Evolutionary conservation across 192 early-diverging fungal species (phyloP), one percentile per base, ranked within the genome.

Genomic region (Pilobolus umbonatus): DNA sequence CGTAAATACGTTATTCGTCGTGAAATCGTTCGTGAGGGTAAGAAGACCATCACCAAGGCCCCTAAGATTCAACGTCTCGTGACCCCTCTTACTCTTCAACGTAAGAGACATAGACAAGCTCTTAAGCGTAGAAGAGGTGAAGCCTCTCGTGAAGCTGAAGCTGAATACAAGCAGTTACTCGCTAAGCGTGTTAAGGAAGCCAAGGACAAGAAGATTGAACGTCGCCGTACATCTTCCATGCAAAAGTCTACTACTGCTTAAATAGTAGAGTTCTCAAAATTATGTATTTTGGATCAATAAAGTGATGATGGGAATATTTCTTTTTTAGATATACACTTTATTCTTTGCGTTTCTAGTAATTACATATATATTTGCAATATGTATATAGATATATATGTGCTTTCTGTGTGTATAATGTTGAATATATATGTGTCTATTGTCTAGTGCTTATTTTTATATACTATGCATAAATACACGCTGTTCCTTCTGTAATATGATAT

Each of bases 1-100:
- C 92, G 94, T 85, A 92, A 98, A 86, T 98, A 92, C 83, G 96
- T 98, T 49, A 96, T 98, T 69, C 93, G 94, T 71, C 93, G 96
- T 72, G 94, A 97, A 76, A 80, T 98, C 62, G 77, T 84, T 66
- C 85, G 84, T 82, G 77, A 82, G 43, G 91, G 85, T 64, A 93
- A 91, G 83, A 94, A 95, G 87, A 78, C 88, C 60, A 87, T 83
- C 86, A 90, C 94, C 82, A 98, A 98, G 90, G 94, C 78, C 56
- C 79, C 78, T 67, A 94, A 94, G 82, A 97, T 98, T 85, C 96
- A 98, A 81, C 91, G 96, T 67, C 83, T 98, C 64, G 92, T 98
- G 61, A 98, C 96, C 66, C 96, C 96, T 72, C 78, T 90, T 64
- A 94, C 91, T 55, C 85, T 97, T 64, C 95, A 97, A 85, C 90